Conservation (phyloP, 108 stramenopile species). For the Schizochytrium sp. region DNA sequence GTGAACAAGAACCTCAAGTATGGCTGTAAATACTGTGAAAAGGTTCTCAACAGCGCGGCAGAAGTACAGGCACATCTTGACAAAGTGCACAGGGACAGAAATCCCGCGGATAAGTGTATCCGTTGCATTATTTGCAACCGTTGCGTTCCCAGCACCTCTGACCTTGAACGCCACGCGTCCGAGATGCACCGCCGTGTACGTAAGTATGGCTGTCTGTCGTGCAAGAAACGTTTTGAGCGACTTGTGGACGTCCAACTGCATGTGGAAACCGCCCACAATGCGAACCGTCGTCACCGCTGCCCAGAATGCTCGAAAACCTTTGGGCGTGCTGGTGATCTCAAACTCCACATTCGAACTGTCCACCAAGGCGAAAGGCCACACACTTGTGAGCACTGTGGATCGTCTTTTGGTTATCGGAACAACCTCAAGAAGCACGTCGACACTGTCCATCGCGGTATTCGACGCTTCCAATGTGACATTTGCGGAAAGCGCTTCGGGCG, state of each 20-base stretch:
- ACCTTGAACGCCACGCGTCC: background rate
- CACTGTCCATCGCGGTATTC: conserved; percentile 15
- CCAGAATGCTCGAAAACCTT: conserved; percentile 26
- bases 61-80: background rate
- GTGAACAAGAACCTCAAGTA: background rate
- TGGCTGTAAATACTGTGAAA: conserved; percentile 8
- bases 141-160: background rate
- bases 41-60: background rate
- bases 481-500: conserved; percentile 54
- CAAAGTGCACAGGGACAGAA: background rate
- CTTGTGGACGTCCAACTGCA: conserved; percentile 54
- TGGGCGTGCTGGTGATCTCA: conserved; percentile 55
- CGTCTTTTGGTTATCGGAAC: conserved; percentile 17
- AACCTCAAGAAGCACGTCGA: conserved; percentile 53
- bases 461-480: conserved; percentile 41
- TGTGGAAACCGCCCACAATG: conserved; percentile 2
- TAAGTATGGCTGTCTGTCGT: conserved; percentile 40
- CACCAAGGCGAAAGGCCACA: conserved; percentile 8
- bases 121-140: conserved; percentile 41
- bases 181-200: background rate
- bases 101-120: background rate
- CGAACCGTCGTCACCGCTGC: conserved; percentile 1
- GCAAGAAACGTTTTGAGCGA: conserved; percentile 19
- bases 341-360: conserved; percentile 27
- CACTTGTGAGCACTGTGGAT: conserved; percentile 26